These are phyloP conservation scores for Diaporthe destruens DNA, from an alignment of 2,329 filamentous ascomycete genomes.

Conservation along the genomic window DNA sequence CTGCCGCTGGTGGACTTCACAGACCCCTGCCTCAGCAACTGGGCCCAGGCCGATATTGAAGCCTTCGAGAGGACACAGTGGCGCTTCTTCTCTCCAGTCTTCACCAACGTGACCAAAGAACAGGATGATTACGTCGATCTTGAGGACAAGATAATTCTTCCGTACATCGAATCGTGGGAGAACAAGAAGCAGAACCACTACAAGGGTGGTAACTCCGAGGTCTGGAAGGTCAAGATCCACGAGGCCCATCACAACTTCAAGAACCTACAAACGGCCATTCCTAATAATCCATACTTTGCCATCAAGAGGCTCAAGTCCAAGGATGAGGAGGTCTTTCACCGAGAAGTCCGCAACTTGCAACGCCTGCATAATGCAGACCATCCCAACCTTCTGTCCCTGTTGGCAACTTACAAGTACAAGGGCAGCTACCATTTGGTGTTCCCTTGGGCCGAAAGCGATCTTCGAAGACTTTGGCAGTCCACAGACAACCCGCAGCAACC, in stretches of 20 bases:
- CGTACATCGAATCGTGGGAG: constrained; percentile 40
- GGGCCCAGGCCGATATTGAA: constrained; percentile 36
- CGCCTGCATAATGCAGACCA: constrained; percentile 41
- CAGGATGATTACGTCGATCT: constrained; percentile 37
- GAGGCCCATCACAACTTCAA: constrained; percentile 42
- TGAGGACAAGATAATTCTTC: constrained; percentile 38
- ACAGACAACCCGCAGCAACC: constrained; percentile 39
- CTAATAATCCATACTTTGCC: constrained; percentile 41
- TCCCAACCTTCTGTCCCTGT: constrained; percentile 41
- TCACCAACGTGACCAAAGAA: constrained; percentile 36
- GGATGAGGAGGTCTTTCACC: constrained; percentile 40
- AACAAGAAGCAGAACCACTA: constrained; percentile 40
- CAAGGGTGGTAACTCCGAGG: constrained; percentile 42
- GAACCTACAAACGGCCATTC: constrained; percentile 33
- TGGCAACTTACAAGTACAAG: constrained; percentile 42
- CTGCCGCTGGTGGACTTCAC: constrained; percentile 30
- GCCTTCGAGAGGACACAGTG: constrained; percentile 40
- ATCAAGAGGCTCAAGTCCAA: constrained; percentile 42
- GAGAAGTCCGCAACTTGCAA: constrained; percentile 42
- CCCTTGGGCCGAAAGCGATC: constrained; percentile 42
- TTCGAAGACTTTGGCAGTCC: constrained; percentile 41
- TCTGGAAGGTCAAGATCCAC: constrained; percentile 42
- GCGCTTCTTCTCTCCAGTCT: constrained; percentile 39
- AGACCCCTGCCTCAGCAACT: constrained; percentile 34
- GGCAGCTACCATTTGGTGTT: constrained; percentile 42